Evolutionary conservation across 2,329 filamentous ascomycete genomes (phyloP).

Genomic region (Cercospora janseana): DNA sequence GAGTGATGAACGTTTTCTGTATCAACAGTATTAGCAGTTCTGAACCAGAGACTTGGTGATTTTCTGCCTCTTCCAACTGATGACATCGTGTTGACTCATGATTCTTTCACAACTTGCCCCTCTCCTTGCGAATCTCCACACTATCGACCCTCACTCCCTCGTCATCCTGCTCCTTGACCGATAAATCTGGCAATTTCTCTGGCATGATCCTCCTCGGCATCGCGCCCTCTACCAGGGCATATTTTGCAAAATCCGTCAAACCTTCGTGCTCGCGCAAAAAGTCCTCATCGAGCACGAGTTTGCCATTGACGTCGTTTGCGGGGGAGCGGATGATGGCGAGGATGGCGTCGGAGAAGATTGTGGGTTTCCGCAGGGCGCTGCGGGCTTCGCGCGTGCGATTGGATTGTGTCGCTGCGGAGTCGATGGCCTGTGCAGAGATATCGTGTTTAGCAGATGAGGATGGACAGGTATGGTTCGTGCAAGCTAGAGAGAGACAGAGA

Average conservation of each 20-base stretch:
- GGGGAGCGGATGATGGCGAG: conserved; percentile 67
- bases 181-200: conserved; percentile 62
- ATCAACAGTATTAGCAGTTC: conserved; percentile 17
- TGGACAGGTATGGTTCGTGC: too few species aligned
- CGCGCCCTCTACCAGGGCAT: conserved; percentile 64
- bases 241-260: conserved; percentile 69
- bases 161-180: conserved; percentile 74
- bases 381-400: conserved; percentile 42
- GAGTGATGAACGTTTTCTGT: conserved; percentile 19
- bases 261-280: conserved; percentile 66
- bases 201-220: conserved; percentile 77
- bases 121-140: conserved; percentile 31
- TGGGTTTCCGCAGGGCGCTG: conserved; percentile 41
- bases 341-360: conserved; percentile 78
- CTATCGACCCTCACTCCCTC: conserved; percentile 73
- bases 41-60: conserved; percentile 13
- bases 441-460: not conserved
- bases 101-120: not conserved
- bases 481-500: too few species aligned
- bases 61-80: not conserved
- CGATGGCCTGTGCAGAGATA: conserved; percentile 54
- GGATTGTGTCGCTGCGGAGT: conserved; percentile 69
- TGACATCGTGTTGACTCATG: not conserved
- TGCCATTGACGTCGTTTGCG: conserved; percentile 63
- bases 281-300: conserved; percentile 74